Conservation (phyloP, 2,329 filamentous ascomycete species). For the Endothia cerciana region DNA sequence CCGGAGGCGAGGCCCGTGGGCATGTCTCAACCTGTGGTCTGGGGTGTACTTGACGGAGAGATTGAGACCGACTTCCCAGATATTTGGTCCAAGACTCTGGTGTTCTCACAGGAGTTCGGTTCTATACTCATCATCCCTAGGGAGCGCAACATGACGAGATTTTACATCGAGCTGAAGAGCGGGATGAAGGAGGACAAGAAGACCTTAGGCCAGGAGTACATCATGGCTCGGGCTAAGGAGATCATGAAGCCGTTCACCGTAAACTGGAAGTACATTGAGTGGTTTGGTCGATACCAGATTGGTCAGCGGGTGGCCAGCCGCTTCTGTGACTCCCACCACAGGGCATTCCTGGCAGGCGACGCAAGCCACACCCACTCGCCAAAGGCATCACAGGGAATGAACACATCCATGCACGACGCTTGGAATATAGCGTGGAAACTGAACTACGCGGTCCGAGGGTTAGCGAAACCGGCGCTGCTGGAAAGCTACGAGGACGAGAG, state of each 20-base stretch:
- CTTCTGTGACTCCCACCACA: constrained; percentile 56
- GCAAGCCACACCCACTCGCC: constrained; percentile 64
- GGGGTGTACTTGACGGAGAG: constrained; percentile 62
- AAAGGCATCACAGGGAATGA: constrained; percentile 58
- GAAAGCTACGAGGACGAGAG: constrained; percentile 57
- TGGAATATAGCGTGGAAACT: constrained; percentile 49
- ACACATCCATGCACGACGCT: constrained; percentile 47
- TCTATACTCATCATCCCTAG: constrained; percentile 63
- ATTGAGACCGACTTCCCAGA: constrained; percentile 65
- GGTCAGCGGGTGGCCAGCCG: constrained; percentile 62
- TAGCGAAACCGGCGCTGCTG: constrained; percentile 47
- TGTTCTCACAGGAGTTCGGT: constrained; percentile 57
- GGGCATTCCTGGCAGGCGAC: constrained; percentile 63
- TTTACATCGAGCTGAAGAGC: constrained; percentile 38
- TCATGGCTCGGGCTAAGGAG: constrained; percentile 56
- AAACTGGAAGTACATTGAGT: constrained; percentile 46
- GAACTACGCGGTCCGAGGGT: constrained; percentile 43
- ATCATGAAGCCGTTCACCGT: constrained; percentile 49
- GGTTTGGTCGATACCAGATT: constrained; percentile 63
- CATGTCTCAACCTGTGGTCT: constrained; percentile 41
- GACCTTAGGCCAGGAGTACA: constrained; percentile 54
- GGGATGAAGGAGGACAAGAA: constrained; percentile 33
- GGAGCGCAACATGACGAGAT: constrained; percentile 60
- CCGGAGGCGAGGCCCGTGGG: constrained; percentile 47
- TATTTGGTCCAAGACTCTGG: constrained; percentile 61